Conservation (phyloP, 2,329 filamentous ascomycete species). For the Aspergillus thermomutatus region DNA sequence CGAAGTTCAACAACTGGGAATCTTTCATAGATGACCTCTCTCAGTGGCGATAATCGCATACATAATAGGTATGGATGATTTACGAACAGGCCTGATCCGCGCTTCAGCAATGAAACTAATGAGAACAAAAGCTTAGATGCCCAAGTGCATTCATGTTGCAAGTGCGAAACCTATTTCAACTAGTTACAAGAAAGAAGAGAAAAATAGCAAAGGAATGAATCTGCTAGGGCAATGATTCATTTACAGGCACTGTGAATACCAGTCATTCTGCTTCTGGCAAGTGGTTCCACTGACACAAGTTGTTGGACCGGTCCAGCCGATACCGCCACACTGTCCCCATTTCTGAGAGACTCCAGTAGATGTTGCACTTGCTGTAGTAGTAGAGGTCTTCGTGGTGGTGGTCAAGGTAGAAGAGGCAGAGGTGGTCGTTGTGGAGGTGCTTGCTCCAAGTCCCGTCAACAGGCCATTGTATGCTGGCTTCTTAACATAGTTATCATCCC, state of each 20-base stretch:
- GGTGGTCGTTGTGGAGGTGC: slow-evolving; percentile 8
- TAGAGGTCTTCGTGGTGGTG: slow-evolving; percentile 3
- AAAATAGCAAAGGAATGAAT: background rate
- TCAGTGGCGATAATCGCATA: background rate
- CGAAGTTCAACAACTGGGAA: background rate
- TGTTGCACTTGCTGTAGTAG: background rate
- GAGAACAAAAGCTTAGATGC: background rate
- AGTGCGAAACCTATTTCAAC: background rate
- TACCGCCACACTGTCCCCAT: slow-evolving; percentile 29
- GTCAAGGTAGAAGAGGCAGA: slow-evolving; percentile 9
- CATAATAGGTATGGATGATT: background rate
- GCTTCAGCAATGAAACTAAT: background rate
- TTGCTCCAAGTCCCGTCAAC: slow-evolving; percentile 23
- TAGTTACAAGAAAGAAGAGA: background rate
- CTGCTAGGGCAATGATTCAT: background rate
- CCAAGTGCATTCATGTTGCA: background rate
- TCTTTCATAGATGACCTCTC: background rate
- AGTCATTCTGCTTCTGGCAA: slow-evolving; percentile 24
- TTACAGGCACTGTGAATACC: slow-evolving; percentile 31
- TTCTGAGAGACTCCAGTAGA: slow-evolving; percentile 14
- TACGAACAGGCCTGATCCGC: background rate
- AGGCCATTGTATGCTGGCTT: slow-evolving; percentile 46
- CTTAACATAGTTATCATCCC: slow-evolving; percentile 45
- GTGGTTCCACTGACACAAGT: slow-evolving; percentile 24
- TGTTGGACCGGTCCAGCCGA: slow-evolving; percentile 25